Conservation (phyloP, 768 basidiomycete genomes). For the Amanita polypyramis region DNA sequence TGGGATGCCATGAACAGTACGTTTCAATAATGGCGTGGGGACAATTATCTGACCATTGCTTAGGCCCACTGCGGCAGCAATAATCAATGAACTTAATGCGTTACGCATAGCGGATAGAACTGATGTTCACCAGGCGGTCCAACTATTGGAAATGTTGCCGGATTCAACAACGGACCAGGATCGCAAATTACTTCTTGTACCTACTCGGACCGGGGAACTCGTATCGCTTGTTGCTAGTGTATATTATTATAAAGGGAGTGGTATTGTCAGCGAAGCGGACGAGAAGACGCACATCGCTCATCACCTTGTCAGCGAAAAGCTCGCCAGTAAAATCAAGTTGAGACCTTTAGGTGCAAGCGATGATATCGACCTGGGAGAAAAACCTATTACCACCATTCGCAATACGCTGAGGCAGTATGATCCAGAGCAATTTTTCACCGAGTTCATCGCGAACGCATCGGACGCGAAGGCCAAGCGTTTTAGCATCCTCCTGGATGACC, state of each 20-base stretch:
- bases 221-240: constrained; percentile 19
- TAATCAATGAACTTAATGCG: constrained; percentile 17
- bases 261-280: constrained; percentile 9
- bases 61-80: constrained; percentile 22
- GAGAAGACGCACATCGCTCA: constrained; percentile 18
- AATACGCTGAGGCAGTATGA: constrained; percentile 32
- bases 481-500: constrained; percentile 28
- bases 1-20: constrained; percentile 33
- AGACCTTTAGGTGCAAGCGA: constrained; percentile 21
- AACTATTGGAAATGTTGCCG: constrained; percentile 20
- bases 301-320: constrained; percentile 18
- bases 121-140: constrained; percentile 15
- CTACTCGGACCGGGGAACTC: constrained; percentile 18
- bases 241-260: constrained; percentile 32
- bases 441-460: constrained; percentile 44
- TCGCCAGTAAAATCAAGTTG: constrained; percentile 22
- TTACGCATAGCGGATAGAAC: constrained; percentile 10
- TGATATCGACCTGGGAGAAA: constrained; percentile 32
- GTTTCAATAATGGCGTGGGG: background rate
- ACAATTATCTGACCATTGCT: background rate
- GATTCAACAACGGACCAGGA: constrained; percentile 13
- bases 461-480: constrained; percentile 39
- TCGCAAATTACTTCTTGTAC: constrained; percentile 22
- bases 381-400: constrained; percentile 29
- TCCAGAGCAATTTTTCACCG: constrained; percentile 30